Evolutionary conservation across 257 asterid genomes (phyloP), one percentile per base, ranked within the genome.

Genomic region (Avicennia marina): DNA sequence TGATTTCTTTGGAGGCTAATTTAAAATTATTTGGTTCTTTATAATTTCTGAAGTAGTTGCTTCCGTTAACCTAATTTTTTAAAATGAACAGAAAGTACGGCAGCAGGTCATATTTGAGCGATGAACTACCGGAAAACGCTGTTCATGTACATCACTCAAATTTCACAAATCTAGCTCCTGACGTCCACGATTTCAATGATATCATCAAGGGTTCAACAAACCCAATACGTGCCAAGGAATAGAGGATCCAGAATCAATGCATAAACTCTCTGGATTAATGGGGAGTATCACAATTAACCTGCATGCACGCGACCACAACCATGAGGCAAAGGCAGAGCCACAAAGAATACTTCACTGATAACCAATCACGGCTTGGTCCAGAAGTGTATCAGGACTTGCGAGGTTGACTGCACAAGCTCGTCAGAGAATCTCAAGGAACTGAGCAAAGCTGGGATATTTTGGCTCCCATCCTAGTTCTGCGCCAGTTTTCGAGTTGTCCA

Each of bases 381-480:
- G n/a, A n/a, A n/a, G n/a, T n/a, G n/a, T n/a, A n/a, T n/a, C n/a
- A n/a, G n/a, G n/a, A n/a, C n/a, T n/a, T n/a, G n/a, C n/a, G n/a
- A n/a, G n/a, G n/a, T 24, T 41, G 21, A 34, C 45, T 18, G 58
- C 41, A 62, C 20, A 42, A 34, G 38, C 44, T 49, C 34, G 51
- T 80, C 57, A 72, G 64, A 82, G 65, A 66, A 74, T 59, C 81
- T 78, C 94, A 11, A 90, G 89, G 73, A 90, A 90, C 59, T 81
- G 78, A 11, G 85, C 81, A 42, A 90, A 87, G 82, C 95, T 84
- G 27, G 78, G 76, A 72, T 84, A 87, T 62, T 81, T 82, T 11
- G 95, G 94, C 72, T 82, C 87, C 96, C 98, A 90, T 44, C 80
- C 85, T 57, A 90, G 60, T 52, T 87, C 89, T 16, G 86, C 75